These are phyloP conservation scores for Lepidium campestre DNA, from an alignment of 441 rosid species.

Conservation along the genomic window DNA sequence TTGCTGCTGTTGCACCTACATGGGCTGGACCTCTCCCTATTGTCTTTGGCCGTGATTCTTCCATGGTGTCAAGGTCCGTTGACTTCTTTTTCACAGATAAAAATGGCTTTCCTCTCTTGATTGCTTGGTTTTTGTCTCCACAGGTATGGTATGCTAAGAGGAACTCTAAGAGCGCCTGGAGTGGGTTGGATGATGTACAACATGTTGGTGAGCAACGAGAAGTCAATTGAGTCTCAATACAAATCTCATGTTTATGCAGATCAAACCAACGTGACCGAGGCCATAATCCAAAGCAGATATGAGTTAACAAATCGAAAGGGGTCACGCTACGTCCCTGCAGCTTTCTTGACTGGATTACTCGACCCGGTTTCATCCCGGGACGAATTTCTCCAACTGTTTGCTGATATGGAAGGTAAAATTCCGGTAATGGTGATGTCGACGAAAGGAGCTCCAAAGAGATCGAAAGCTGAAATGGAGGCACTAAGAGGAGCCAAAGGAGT, in stretches of 20 bases:
- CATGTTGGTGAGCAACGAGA: constrained; percentile 88
- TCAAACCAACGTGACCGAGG: constrained; percentile 68
- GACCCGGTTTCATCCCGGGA: constrained; percentile 75
- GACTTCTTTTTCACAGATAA: background rate
- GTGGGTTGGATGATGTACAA: constrained; percentile 91
- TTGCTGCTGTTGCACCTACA: constrained; percentile 86
- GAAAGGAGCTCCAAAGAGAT: constrained; percentile 73
- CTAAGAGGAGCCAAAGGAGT: constrained; percentile 68
- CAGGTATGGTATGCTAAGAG: constrained; percentile 81
- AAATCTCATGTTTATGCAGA: constrained; percentile 84
- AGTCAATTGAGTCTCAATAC: constrained; percentile 77
- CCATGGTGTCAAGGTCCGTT: constrained; percentile 72
- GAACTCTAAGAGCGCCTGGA: constrained; percentile 74
- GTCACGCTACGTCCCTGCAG: constrained; percentile 79
- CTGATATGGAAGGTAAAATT: constrained; percentile 48
- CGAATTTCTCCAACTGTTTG: constrained; percentile 65
- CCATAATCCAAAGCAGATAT: constrained; percentile 57
- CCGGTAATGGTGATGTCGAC: constrained; percentile 64
- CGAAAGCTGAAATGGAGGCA: constrained; percentile 90
- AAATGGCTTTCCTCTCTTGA: background rate
- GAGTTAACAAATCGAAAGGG: constrained; percentile 64
- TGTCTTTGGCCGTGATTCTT: constrained; percentile 84
- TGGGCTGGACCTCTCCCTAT: constrained; percentile 94
- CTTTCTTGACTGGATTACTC: constrained; percentile 84
- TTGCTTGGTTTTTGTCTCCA: background rate